These are phyloP conservation scores for Salvia splendens DNA, from an alignment of 257 asterid species.

Conservation along the genomic window DNA sequence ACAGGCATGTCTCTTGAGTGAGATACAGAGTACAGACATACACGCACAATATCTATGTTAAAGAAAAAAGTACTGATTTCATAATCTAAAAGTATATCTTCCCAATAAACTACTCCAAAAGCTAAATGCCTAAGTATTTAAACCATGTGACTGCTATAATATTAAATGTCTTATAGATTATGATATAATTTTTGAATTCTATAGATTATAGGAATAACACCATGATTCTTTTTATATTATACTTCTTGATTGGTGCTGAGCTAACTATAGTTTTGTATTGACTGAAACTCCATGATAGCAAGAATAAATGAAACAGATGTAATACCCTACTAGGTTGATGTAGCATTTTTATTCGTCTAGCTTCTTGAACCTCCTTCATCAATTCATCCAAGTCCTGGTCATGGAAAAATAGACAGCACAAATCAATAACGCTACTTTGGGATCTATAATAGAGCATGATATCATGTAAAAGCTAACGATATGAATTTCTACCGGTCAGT, in stretches of 20 bases:
- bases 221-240: too few species aligned
- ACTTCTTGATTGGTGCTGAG: too few species aligned
- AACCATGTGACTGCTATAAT: too few species aligned
- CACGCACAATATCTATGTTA: too few species aligned
- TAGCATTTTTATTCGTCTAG: constrained; percentile 90
- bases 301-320: constrained; percentile 25
- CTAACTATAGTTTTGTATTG: neutral
- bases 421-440: constrained; percentile 42
- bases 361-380: constrained; percentile 96
- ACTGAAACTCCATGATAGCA: constrained; percentile 13
- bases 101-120: too few species aligned
- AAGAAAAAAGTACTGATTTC: too few species aligned
- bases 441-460: constrained; percentile 28
- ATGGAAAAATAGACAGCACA: constrained; percentile 44
- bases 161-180: too few species aligned
- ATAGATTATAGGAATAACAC: too few species aligned
- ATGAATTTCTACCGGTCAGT: neutral
- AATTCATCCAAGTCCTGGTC: constrained; percentile 80
- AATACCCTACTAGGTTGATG: constrained; percentile 94
- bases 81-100: too few species aligned
- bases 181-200: too few species aligned
- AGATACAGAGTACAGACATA: neutral
- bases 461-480: neutral
- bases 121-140: too few species aligned
- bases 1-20: neutral